Base-by-base conservation (phyloP, 345 rosid genomes). In the Eucalyptus fibrosa region DNA sequence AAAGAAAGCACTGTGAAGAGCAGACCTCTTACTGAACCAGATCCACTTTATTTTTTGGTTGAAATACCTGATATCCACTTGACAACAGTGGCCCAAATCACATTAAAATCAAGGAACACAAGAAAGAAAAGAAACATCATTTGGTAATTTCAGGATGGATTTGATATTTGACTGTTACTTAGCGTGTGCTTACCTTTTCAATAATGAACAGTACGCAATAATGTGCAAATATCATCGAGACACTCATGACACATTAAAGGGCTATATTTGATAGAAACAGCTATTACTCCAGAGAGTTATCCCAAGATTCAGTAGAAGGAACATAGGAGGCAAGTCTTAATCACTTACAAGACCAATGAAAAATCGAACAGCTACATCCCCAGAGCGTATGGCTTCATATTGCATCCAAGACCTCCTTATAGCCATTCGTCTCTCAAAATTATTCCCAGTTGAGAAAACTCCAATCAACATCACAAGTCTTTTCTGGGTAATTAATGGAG, bases 391-490 rank as follows among this genome's bases (percentile, higher is more conserved):
- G 89, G 93, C 95, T 44, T 93, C 94, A 62, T 94, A 97, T 86
- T 95, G 99, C 98, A 95, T 96, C 99, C 99, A 96, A 87, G 98
- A 92, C 92, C 96, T 96, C 93, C 99, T 94, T 89, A 96, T 55
- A 30, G 99, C 99, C 99, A 97, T 96, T 24, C 99, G 94, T 24
- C 99, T 95, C 92, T 96, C 94, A 50, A 97, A 96, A 88, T 97
- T 97, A 91, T 97, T 97, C 89, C 97, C 99, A 34, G 95, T 94
- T 83, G 99, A 96, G 95, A 96, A 97, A 92, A 96, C 93, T 87
- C 98, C 99, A 14, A 97, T 92, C 91, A 96, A 87, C 93, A 97
- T 92, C 26, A 93, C 83, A 87, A 95, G 90, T 92, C 93, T 93
- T 93, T 91, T 93, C 82, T 86, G 92, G 50, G 92, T 89, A 80